Evolutionary conservation across 306 rosid genomes (phyloP), one percentile per base, ranked within the genome.

Genomic region (Albizia julibrissin): DNA sequence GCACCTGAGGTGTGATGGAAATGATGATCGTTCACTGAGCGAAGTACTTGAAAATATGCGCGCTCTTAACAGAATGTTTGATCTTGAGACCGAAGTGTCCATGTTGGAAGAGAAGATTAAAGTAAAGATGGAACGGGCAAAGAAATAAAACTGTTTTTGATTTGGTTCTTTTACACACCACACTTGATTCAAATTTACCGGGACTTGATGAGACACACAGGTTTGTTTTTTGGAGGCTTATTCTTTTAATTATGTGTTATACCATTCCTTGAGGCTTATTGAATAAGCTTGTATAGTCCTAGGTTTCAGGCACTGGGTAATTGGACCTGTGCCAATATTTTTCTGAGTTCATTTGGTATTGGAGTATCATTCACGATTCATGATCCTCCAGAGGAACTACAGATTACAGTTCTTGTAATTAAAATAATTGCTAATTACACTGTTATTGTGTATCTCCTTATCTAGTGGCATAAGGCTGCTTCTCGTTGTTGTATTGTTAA

Each of bases 31-130:
- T 3, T 58, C 86, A 37, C 49, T 93, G 84, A 71, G 68, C 68
- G 97, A 93, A 86, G 87, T 88, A 24, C 91, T 92, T 42, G 93
- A 93, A 87, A 95, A 93, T 68, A 95, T 92, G 98, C 88, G 81
- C 33, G 97, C 98, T 62, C 83, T 93, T 43, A 93, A 93, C 83
- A 89, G 99, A 89, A 95, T 95, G 97, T 95, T 88, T 79, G 92
- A 91, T 80, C 97, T 95, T 6, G 97, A 92, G 70, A 89, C 98
- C 33, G 97, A 95, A 39, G 76, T 52, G 16, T 89, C 93, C 27
- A 43, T 89, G 58, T 83, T 95, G 72, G 98, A 93, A 87, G 90
- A 92, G 80, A 95, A 93, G 89, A 86, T 92, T 77, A 88, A 87
- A 84, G 90, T 87, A n/a, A 93, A 92, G 90, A 85, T 89, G 86